Evolutionary conservation across 78 protist genomes (phyloP).

Genomic region (Dictyostelium brefeldianum): DNA sequence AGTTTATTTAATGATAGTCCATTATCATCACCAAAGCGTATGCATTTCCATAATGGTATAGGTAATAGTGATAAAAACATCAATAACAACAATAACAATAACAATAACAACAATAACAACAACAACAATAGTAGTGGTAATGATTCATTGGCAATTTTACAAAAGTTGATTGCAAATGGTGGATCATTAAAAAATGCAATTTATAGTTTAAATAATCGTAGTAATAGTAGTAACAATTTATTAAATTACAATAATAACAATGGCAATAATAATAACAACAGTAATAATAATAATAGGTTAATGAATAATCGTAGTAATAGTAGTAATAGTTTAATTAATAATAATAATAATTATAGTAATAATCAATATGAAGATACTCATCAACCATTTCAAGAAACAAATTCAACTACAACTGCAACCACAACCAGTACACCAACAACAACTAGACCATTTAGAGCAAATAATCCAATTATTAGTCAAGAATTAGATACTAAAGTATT

Average conservation of each 20-base stretch:
- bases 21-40: conserved; percentile 41
- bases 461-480: conserved; percentile 25
- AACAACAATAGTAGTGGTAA: not conserved
- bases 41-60: conserved; percentile 6
- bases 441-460: conserved; percentile 2
- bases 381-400: not conserved
- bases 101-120: not conserved
- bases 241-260: not conserved
- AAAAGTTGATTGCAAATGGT: conserved; percentile 29
- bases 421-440: not conserved
- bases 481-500: conserved; percentile 38
- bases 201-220: conserved; percentile 6
- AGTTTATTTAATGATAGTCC: conserved; percentile 22
- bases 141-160: conserved; percentile 19
- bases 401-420: not conserved
- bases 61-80: conserved; percentile 9
- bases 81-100: conserved; percentile 19
- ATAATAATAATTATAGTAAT: not conserved
- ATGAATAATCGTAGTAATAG: not conserved
- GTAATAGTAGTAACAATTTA: not conserved
- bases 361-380: not conserved
- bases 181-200: conserved; percentile 23
- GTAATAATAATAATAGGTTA: not conserved
- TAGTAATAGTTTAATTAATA: not conserved
- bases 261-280: not conserved